Conservation (phyloP, 768 basidiomycete species). For the Collybia sordida region DNA sequence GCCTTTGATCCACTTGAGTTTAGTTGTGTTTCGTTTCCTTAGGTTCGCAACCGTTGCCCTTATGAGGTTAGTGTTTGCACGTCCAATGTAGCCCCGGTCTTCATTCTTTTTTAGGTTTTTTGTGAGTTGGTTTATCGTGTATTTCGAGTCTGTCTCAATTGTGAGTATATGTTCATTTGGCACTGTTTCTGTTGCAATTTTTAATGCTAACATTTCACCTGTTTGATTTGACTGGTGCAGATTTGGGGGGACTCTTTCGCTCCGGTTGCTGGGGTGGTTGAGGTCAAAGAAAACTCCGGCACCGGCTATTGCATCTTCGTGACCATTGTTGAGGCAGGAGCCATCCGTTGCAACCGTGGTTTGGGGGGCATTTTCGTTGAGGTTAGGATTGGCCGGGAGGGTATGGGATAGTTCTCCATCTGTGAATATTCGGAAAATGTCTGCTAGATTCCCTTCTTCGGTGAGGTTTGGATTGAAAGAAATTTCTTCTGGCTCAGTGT, state of each 20-base stretch:
- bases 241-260: not conserved
- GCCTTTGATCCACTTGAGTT: not conserved
- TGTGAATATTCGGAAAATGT: slow-evolving; percentile 2
- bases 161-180: too few species aligned
- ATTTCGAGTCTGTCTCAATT: too few species aligned
- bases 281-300: slow-evolving; percentile 5
- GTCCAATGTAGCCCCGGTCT: not conserved
- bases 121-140: too few species aligned
- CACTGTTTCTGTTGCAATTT: too few species aligned
- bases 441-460: not conserved
- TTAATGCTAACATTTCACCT: too few species aligned
- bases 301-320: slow-evolving; percentile 6
- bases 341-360: slow-evolving; percentile 6
- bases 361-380: too few species aligned
- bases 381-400: too few species aligned
- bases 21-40: too few species aligned
- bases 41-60: not conserved
- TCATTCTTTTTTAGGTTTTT: too few species aligned
- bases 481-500: not conserved
- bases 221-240: not conserved
- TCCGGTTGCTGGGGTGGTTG: not conserved
- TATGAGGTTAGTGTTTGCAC: slow-evolving; percentile 1
- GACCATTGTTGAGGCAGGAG: slow-evolving; percentile 5
- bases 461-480: not conserved
- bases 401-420: too few species aligned